phyloP scores from a whole-genome alignment of 768 basidiomycete genomes.

The Podaxis pistillaris region DNA sequence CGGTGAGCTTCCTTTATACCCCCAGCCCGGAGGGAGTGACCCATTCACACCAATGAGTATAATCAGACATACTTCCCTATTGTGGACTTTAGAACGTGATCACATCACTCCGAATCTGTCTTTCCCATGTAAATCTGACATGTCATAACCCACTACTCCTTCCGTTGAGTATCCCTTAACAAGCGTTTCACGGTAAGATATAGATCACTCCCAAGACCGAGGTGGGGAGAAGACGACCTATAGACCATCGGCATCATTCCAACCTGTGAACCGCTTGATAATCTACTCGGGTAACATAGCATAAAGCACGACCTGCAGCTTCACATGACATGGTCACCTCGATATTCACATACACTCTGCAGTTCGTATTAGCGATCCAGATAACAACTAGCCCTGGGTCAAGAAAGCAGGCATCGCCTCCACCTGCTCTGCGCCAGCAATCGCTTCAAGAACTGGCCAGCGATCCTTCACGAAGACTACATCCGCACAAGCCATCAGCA shows the following conservation, averaged over 20 bases:
- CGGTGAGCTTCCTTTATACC: neutral
- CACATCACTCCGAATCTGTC: neutral
- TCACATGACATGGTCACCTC: no score
- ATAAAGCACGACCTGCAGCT: no score
- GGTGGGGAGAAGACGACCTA: no score
- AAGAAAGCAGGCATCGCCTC: constrained; percentile 10
- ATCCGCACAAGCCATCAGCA: neutral
- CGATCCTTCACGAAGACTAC: constrained; percentile 37
- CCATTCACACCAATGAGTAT: neutral
- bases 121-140: neutral
- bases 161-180: neutral
- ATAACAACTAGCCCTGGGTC: no score
- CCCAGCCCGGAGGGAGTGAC: neutral
- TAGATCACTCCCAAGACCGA: no score
- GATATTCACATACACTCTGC: no score
- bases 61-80: neutral
- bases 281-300: no score
- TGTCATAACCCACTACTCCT: neutral
- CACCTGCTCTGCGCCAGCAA: constrained; percentile 27
- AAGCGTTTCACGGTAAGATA: neutral
- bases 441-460: constrained; percentile 24
- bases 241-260: no score
- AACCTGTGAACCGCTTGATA: no score
- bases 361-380: no score
- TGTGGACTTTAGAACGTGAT: neutral